These are phyloP conservation scores for Candida fluviatilis DNA, from an alignment of 805 yeast genomes.

Conservation along the genomic window DNA sequence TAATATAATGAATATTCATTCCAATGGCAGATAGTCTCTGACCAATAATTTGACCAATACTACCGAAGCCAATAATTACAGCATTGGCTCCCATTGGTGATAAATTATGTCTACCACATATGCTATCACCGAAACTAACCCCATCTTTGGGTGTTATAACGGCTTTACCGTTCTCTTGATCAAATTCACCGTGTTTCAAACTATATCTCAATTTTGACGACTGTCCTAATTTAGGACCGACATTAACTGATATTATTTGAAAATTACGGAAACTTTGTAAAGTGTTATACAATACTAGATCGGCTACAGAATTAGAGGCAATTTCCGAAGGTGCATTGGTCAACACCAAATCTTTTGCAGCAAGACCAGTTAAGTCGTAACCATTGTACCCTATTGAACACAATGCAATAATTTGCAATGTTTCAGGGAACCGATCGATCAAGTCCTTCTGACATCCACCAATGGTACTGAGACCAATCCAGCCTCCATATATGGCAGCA, in stretches of 20 bases:
- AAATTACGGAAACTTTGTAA: conserved; percentile 52
- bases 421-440: conserved; percentile 38
- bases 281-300: conserved; percentile 57
- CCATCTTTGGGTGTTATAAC: conserved; percentile 8
- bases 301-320: conserved; percentile 71
- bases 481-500: conserved; percentile 56
- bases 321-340: conserved; percentile 55
- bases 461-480: conserved; percentile 48
- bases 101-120: conserved; percentile 43
- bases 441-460: conserved; percentile 50
- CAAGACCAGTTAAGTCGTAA: conserved; percentile 41
- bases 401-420: conserved; percentile 46
- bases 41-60: conserved; percentile 66
- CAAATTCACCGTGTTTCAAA: conserved; percentile 34
- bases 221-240: conserved; percentile 34
- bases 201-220: conserved; percentile 43
- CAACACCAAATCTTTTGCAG: conserved; percentile 43
- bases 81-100: conserved; percentile 59
- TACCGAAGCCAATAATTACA: conserved; percentile 71
- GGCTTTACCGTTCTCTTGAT: conserved; percentile 25
- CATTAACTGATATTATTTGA: conserved; percentile 39
- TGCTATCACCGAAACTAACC: conserved; percentile 35
- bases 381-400: conserved; percentile 58
- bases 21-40: conserved; percentile 52
- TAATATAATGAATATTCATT: conserved; percentile 61